Percentiles rank a stretch among this genome's conserved stretches.
These are phyloP conservation scores for Epipyxis sp. DNA, from an alignment of 108 stramenopile species.

Conservation along the genomic window DNA sequence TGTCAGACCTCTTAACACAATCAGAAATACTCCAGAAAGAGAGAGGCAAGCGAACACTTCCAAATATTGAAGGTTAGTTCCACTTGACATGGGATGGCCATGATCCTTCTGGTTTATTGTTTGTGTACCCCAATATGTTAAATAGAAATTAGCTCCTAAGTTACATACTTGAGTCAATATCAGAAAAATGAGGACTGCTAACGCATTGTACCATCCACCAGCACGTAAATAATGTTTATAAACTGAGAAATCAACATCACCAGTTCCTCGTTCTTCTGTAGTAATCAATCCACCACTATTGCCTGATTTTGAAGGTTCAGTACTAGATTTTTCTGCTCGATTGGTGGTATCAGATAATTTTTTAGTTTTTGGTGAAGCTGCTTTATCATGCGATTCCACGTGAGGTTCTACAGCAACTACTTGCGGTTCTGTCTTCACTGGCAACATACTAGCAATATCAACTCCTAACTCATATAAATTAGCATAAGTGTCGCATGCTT, in stretches of 20 bases:
- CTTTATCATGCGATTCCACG: not conserved
- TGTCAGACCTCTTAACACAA: not conserved
- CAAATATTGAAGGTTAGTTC: not conserved
- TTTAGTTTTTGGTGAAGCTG: not conserved
- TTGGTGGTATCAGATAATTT: not conserved
- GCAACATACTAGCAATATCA: conserved; percentile 67
- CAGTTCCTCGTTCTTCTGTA: not conserved
- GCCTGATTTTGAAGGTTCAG: not conserved
- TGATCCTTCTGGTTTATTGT: not conserved
- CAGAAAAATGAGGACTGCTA: not conserved
- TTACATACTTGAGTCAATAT: not conserved
- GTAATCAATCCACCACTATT: not conserved
- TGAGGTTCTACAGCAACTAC: not conserved
- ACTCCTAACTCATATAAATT: conserved; percentile 66
- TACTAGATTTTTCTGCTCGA: not conserved
- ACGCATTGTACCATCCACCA: conserved; percentile 15
- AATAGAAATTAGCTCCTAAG: not conserved
- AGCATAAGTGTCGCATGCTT: conserved; percentile 57
- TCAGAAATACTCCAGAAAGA: not conserved
- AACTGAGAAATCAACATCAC: not conserved
- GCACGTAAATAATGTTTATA: not conserved
- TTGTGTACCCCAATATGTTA: conserved; percentile 24
- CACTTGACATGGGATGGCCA: not conserved
- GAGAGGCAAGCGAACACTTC: not conserved
- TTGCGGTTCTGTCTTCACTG: not conserved